These are phyloP conservation scores for Cyberlindnera euphorbiae DNA, from an alignment of 805 yeast genomes.

Conservation along the genomic window DNA sequence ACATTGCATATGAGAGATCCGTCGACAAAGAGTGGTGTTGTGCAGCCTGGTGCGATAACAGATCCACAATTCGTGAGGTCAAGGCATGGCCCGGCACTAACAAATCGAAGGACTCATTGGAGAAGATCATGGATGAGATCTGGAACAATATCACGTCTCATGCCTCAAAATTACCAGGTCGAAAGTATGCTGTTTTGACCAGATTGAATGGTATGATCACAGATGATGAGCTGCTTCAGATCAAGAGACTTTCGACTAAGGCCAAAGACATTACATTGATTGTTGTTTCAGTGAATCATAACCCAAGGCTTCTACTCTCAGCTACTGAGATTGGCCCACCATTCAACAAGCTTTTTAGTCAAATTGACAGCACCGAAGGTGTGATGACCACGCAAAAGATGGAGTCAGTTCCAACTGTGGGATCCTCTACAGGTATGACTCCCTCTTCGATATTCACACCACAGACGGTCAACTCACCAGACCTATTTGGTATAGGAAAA, in stretches of 20 bases:
- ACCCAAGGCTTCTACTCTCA: constrained; percentile 42
- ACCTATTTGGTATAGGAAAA: constrained; percentile 18
- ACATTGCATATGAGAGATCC: constrained; percentile 81
- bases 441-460: constrained; percentile 26
- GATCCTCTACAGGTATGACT: constrained; percentile 24
- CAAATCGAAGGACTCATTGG: constrained; percentile 34
- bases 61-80: constrained; percentile 57
- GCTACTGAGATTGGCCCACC: constrained; percentile 30
- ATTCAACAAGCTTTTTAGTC: constrained; percentile 30
- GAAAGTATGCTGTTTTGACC: constrained; percentile 61
- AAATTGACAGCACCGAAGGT: constrained; percentile 18
- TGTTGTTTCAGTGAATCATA: constrained; percentile 62
- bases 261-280: constrained; percentile 53
- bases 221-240: constrained; percentile 75
- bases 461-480: constrained; percentile 25
- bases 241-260: constrained; percentile 67
- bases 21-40: constrained; percentile 78
- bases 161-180: constrained; percentile 30
- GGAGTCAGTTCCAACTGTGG: constrained; percentile 24
- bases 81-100: constrained; percentile 58
- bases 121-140: constrained; percentile 58
- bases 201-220: constrained; percentile 70
- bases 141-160: constrained; percentile 55
- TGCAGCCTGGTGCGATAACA: constrained; percentile 87
- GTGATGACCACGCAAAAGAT: constrained; percentile 4